Evolutionary conservation across 2,329 filamentous ascomycete genomes (phyloP).

Genomic region (Dactylellina leptospora): DNA sequence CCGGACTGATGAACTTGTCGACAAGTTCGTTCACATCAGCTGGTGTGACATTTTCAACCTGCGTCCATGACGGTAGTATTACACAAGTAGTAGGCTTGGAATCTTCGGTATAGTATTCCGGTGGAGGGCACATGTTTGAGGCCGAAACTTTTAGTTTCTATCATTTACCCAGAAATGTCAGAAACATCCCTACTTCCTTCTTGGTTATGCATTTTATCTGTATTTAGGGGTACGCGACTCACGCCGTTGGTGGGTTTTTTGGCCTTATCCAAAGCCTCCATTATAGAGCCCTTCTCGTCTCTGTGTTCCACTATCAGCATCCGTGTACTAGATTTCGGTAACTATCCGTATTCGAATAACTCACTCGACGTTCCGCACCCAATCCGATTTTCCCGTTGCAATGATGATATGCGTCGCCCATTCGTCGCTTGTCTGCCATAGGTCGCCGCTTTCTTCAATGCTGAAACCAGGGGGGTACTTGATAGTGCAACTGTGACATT

Average conservation of each 20-base stretch:
- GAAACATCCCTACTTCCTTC: not conserved
- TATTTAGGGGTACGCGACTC: not conserved
- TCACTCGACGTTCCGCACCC: slow-evolving; percentile 80
- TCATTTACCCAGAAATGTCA: slow-evolving; percentile 4
- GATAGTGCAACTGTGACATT: slow-evolving; percentile 84
- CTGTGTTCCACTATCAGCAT: too few species aligned
- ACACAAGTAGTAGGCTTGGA: slow-evolving; percentile 75
- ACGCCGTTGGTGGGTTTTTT: slow-evolving; percentile 40
- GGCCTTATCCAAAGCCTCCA: slow-evolving; percentile 72
- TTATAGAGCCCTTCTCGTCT: slow-evolving; percentile 85
- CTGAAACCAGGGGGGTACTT: slow-evolving; percentile 76
- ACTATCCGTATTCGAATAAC: not conserved
- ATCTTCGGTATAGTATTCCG: slow-evolving; percentile 67
- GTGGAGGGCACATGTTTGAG: slow-evolving; percentile 84
- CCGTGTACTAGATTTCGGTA: too few species aligned
- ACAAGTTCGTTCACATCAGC: slow-evolving; percentile 74
- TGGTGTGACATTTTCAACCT: slow-evolving; percentile 85
- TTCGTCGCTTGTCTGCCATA: slow-evolving; percentile 64
- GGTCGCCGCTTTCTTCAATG: slow-evolving; percentile 77
- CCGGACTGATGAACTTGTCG: slow-evolving; percentile 72
- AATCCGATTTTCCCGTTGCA: slow-evolving; percentile 94
- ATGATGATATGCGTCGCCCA: slow-evolving; percentile 83
- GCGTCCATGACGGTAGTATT: slow-evolving; percentile 82
- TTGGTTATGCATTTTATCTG: not conserved
- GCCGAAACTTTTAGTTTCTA: slow-evolving; percentile 89